Conservation (phyloP, 2,329 filamentous ascomycete species). For the Falciphora oryzae region DNA sequence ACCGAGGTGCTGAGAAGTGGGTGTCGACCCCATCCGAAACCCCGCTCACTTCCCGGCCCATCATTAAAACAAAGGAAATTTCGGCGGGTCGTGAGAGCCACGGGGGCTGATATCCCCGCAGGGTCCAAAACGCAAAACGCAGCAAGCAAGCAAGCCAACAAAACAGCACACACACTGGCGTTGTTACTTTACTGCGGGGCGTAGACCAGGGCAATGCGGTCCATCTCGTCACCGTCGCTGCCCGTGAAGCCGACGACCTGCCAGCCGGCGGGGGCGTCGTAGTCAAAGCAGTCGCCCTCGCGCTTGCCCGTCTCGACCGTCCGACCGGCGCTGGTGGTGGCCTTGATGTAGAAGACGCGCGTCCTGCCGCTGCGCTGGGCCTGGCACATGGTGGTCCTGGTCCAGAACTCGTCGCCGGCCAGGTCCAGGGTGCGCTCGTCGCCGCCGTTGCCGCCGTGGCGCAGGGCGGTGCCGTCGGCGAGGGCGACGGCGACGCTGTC, state of each 20-base stretch:
- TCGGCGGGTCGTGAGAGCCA: too few species aligned
- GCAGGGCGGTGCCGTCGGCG: slow-evolving; percentile 39
- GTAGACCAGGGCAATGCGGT: slow-evolving; percentile 46
- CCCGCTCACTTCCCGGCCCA: too few species aligned
- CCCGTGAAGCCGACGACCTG: slow-evolving; percentile 49
- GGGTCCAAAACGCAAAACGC: too few species aligned
- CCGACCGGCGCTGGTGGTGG: slow-evolving; percentile 44
- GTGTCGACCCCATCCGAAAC: too few species aligned
- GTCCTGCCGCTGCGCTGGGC: slow-evolving; percentile 38
- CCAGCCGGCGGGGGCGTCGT: slow-evolving; percentile 41
- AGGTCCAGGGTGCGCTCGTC: slow-evolving; percentile 35
- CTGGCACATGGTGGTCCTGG: slow-evolving; percentile 42
- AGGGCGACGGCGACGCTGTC: slow-evolving; percentile 45
- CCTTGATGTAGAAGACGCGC: slow-evolving; percentile 50
- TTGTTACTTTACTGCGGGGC: slow-evolving; percentile 30
- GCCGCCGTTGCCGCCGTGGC: slow-evolving; percentile 50
- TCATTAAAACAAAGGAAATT: too few species aligned
- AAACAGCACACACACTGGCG: not conserved
- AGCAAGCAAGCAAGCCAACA: not conserved
- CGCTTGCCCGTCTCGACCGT: slow-evolving; percentile 37
- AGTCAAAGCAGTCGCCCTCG: slow-evolving; percentile 41
- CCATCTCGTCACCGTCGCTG: slow-evolving; percentile 48
- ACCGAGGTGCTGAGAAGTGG: too few species aligned
- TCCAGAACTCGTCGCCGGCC: slow-evolving; percentile 42
- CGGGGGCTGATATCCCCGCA: too few species aligned